phyloP scores from a whole-genome alignment of 148 eudicot genomes.

The Diospyros kaki region DNA sequence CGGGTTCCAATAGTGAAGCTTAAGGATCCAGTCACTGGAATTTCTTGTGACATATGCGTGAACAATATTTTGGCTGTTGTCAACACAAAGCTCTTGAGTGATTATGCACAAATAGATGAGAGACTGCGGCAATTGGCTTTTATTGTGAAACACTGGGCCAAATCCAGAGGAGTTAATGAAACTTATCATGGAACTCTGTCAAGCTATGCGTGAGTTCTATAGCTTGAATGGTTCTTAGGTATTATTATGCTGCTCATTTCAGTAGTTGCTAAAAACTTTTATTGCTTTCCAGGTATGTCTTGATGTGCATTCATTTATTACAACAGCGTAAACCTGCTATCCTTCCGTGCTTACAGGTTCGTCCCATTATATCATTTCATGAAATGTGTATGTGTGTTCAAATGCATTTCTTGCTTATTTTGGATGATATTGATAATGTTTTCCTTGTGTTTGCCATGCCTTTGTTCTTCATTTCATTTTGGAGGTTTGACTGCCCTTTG shows the following conservation, averaged over 20 bases:
- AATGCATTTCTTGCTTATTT: background rate
- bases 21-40: constrained; percentile 83
- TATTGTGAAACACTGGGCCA: constrained; percentile 98
- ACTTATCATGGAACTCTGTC: constrained; percentile 95
- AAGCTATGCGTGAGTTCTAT: constrained; percentile 87
- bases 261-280: constrained; percentile 15
- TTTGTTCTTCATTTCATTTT: background rate
- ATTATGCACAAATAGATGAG: constrained; percentile 77
- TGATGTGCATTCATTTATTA: constrained; percentile 96
- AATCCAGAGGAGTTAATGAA: constrained; percentile 85
- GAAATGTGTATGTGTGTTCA: background rate
- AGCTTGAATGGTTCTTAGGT: background rate
- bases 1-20: constrained; percentile 97
- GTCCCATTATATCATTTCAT: constrained; percentile 4
- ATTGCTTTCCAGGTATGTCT: constrained; percentile 69
- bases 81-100: constrained; percentile 84
- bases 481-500: background rate
- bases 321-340: constrained; percentile 87
- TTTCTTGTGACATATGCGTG: constrained; percentile 90
- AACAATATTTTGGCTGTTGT: constrained; percentile 91
- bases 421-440: background rate
- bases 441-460: background rate
- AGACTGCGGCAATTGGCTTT: constrained; percentile 87
- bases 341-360: constrained; percentile 95
- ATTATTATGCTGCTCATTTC: background rate